These are phyloP conservation scores for Dothideomycetes sp. DNA, from an alignment of 2,329 filamentous ascomycete species.

Conservation along the genomic window DNA sequence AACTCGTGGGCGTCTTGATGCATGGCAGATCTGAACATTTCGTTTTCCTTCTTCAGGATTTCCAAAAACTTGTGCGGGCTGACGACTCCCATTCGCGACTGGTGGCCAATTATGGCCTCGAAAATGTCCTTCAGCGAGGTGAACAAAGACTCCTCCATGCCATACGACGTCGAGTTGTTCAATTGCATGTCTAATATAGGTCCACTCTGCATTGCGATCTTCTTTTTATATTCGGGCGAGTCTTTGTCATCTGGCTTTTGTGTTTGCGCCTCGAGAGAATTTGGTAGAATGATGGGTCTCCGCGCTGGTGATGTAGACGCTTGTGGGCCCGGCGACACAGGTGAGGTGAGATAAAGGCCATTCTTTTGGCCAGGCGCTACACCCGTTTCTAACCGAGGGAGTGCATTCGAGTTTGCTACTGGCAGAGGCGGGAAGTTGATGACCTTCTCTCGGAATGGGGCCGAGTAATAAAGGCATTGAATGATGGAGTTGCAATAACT, in stretches of 20 bases:
- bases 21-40: conserved; percentile 95
- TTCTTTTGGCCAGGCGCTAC: not conserved
- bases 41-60: conserved; percentile 85
- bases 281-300: conserved; percentile 10
- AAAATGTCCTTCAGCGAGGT: conserved; percentile 95
- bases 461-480: conserved; percentile 92
- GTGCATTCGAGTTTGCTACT: not conserved
- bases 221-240: conserved; percentile 96
- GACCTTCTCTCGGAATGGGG: conserved; percentile 85
- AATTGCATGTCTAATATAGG: conserved; percentile 77
- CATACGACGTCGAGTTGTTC: conserved; percentile 69
- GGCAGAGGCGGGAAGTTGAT: conserved; percentile 62
- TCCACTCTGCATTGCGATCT: conserved; percentile 77
- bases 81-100: conserved; percentile 75
- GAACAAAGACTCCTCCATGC: conserved; percentile 91
- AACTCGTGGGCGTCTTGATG: conserved; percentile 99
- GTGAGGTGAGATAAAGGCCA: conserved; percentile 50
- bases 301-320: conserved; percentile 11
- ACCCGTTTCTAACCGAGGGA: not conserved
- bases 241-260: conserved; percentile 78
- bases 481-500: conserved; percentile 99
- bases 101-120: conserved; percentile 71
- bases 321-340: conserved; percentile 33
- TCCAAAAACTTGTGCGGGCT: conserved; percentile 90
- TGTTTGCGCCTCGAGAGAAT: conserved; percentile 10